phyloP scores from a whole-genome alignment of 768 basidiomycete species.

The Pholiota microspora region DNA sequence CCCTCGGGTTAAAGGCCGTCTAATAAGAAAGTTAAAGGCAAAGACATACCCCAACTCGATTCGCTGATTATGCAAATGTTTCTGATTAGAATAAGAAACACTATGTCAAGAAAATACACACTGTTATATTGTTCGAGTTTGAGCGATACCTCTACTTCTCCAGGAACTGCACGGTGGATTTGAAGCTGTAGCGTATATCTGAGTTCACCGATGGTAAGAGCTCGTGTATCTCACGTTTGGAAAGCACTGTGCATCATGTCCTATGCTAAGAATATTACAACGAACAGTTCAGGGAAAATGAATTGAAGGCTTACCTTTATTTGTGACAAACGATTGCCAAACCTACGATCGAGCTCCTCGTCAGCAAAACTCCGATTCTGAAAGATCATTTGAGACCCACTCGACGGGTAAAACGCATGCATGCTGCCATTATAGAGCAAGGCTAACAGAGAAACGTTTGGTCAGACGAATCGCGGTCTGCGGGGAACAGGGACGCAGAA shows the following conservation, averaged over 20 bases:
- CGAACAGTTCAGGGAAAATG: not conserved
- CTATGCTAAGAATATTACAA: slow-evolving; percentile 31
- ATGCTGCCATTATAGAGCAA: slow-evolving; percentile 52
- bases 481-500: too few relatives aligned
- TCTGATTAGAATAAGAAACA: not conserved
- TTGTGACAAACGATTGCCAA: slow-evolving; percentile 79
- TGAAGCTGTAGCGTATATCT: slow-evolving; percentile 43
- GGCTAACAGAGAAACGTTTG: too few relatives aligned
- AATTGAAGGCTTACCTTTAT: slow-evolving; percentile 47
- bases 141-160: slow-evolving; percentile 65
- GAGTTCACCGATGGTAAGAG: not conserved
- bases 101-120: slow-evolving; percentile 42
- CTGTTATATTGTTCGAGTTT: slow-evolving; percentile 75
- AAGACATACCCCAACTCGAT: slow-evolving; percentile 71
- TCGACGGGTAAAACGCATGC: slow-evolving; percentile 66
- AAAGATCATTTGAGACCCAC: slow-evolving; percentile 30
- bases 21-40: slow-evolving; percentile 1
- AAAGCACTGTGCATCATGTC: slow-evolving; percentile 79
- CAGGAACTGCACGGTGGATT: slow-evolving; percentile 67
- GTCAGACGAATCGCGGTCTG: too few relatives aligned
- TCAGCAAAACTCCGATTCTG: not conserved
- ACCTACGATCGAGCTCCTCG: slow-evolving; percentile 43
- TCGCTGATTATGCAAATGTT: slow-evolving; percentile 45
- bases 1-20: slow-evolving; percentile 1
- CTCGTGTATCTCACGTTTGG: slow-evolving; percentile 52